A percentile compares a stretch with the other conserved stretches of the same genome.
These are phyloP conservation scores for Brasenia schreberi DNA, from an alignment of 164 flowering plant genomes.

Conservation along the genomic window DNA sequence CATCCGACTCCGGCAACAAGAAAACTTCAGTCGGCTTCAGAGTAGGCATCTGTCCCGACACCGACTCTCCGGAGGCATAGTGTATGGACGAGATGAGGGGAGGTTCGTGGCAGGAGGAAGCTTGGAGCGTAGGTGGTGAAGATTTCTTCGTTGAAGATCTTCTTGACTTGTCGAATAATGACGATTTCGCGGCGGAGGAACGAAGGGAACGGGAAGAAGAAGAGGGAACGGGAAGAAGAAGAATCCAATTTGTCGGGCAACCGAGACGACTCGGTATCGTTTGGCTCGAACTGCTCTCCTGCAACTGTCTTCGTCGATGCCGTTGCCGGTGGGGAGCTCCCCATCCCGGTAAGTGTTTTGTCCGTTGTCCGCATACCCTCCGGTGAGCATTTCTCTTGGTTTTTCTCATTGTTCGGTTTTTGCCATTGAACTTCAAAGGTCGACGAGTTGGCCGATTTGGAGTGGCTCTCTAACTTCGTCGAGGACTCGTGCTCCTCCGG, in stretches of 20 bases:
- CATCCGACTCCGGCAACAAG: too few relatives aligned
- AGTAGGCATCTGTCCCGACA: too few relatives aligned
- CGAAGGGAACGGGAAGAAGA: conserved; percentile 11
- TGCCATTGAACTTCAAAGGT: conserved; percentile 18
- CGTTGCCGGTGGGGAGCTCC: conserved; percentile 19
- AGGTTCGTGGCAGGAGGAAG: conserved; percentile 14
- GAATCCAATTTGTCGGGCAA: conserved; percentile 20
- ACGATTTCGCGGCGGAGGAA: conserved; percentile 5
- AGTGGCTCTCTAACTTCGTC: conserved; percentile 68
- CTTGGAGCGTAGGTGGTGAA: conserved; percentile 17
- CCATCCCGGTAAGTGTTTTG: conserved; percentile 37
- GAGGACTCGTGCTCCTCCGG: conserved; percentile 46
- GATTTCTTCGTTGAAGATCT: conserved; percentile 62
- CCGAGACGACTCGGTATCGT: not conserved
- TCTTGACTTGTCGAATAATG: conserved; percentile 47
- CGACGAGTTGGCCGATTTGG: conserved; percentile 56
- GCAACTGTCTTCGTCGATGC: conserved; percentile 16
- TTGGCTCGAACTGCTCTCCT: conserved; percentile 17
- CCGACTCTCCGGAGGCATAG: conserved; percentile 2
- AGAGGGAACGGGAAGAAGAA: too few relatives aligned
- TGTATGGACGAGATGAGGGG: conserved; percentile 16
- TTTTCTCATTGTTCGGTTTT: not conserved
- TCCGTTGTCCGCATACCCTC: not conserved
- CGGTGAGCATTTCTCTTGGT: not conserved
- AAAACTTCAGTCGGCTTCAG: too few relatives aligned